Evolutionary conservation across 1,139 yeast species (phyloP).

Genomic region (Hansenula lynferdii): DNA sequence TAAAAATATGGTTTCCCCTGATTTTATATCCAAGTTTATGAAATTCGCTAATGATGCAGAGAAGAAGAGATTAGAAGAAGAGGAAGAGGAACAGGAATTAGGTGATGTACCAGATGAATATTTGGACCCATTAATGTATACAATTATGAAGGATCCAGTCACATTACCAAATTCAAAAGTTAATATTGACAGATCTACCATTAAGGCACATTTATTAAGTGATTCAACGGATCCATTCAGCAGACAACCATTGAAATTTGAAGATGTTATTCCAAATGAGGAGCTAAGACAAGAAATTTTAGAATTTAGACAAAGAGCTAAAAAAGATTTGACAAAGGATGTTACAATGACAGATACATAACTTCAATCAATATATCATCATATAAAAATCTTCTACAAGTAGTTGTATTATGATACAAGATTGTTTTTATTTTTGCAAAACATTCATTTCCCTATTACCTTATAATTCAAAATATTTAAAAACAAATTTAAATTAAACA

Average conservation of each 20-base stretch:
- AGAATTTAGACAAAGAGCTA: slow-evolving; percentile 30
- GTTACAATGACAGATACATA: slow-evolving; percentile 17
- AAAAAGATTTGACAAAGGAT: slow-evolving; percentile 7
- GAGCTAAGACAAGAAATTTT: slow-evolving; percentile 61
- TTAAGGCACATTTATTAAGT: slow-evolving; percentile 88
- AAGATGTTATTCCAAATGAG: slow-evolving; percentile 75
- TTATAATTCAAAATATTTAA: slow-evolving; percentile 12
- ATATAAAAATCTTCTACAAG: too few species aligned
- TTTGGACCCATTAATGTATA: slow-evolving; percentile 93
- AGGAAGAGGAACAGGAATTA: slow-evolving; percentile 77
- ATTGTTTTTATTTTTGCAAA: not conserved
- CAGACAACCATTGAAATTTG: slow-evolving; percentile 83
- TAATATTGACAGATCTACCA: slow-evolving; percentile 83
- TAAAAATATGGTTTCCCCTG: slow-evolving; percentile 47
- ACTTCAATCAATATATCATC: not conserved
- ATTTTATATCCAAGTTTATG: slow-evolving; percentile 45
- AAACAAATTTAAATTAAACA: slow-evolving; percentile 5
- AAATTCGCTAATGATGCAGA: slow-evolving; percentile 64
- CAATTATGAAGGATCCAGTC: slow-evolving; percentile 95
- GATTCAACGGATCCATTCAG: slow-evolving; percentile 98
- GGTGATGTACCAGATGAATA: slow-evolving; percentile 97
- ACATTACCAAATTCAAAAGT: slow-evolving; percentile 81
- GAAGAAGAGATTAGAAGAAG: slow-evolving; percentile 54
- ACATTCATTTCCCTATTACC: slow-evolving; percentile 9
- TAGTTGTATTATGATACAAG: too few species aligned